Conservation (phyloP, 2,329 filamentous ascomycete species). For the Rachicladosporium sp. region DNA sequence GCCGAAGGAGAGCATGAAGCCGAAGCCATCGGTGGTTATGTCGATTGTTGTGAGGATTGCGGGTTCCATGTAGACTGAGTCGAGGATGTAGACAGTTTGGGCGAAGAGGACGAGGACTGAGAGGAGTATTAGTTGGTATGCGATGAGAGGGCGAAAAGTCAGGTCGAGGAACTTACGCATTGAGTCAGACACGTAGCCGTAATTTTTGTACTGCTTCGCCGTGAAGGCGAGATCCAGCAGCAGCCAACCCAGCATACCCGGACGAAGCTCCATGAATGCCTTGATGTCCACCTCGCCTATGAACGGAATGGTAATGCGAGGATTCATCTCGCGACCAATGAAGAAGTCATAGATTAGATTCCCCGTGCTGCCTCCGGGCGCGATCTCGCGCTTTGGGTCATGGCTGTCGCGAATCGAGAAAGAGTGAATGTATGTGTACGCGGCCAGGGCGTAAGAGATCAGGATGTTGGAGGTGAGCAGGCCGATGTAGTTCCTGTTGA, state of each 20-base stretch:
- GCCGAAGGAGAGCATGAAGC: constrained; percentile 87
- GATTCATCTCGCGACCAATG: constrained; percentile 91
- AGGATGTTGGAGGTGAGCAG: constrained; percentile 73
- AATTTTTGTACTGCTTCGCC: constrained; percentile 76
- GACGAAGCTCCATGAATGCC: constrained; percentile 78
- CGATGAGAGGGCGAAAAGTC: background rate
- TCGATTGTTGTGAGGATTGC: constrained; percentile 90
- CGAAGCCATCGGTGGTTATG: constrained; percentile 84
- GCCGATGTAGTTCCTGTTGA: constrained; percentile 81
- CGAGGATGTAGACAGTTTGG: constrained; percentile 72
- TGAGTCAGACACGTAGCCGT: constrained; percentile 73
- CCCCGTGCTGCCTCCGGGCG: constrained; percentile 66
- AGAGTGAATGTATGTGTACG: constrained; percentile 69
- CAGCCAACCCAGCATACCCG: constrained; percentile 80
- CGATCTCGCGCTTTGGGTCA: constrained; percentile 60
- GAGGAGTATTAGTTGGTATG: constrained; percentile 6
- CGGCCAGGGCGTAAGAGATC: constrained; percentile 59
- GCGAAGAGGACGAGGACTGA: constrained; percentile 58
- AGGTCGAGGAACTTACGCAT: constrained; percentile 35
- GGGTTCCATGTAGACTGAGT: constrained; percentile 76
- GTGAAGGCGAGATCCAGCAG: constrained; percentile 74
- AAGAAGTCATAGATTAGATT: constrained; percentile 93
- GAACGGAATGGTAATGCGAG: constrained; percentile 64
- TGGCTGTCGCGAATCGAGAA: constrained; percentile 73
- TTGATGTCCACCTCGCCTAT: constrained; percentile 86